Evolutionary conservation across 2,329 filamentous ascomycete genomes (phyloP).

Genomic region (Colletotrichum viniferum): DNA sequence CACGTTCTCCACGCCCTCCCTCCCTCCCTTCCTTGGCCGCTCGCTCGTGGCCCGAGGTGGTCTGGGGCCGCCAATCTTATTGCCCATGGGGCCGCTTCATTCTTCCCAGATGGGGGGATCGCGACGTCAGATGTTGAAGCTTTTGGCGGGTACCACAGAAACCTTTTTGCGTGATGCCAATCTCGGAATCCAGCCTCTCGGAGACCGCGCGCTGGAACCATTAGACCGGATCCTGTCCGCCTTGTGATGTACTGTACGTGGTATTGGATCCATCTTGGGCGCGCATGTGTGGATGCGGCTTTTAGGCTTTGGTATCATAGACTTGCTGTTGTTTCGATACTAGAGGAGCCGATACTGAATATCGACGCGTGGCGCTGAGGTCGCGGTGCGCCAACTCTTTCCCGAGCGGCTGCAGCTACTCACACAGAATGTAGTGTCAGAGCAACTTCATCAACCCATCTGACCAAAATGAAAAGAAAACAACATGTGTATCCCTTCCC

Average conservation of each 20-base stretch:
- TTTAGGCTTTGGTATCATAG: background rate
- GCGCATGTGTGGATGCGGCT: background rate
- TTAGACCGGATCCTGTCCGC: background rate
- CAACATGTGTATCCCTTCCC: background rate
- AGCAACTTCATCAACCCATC: background rate
- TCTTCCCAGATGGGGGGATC: background rate
- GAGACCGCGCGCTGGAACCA: background rate
- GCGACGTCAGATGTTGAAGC: background rate
- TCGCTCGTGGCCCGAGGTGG: background rate
- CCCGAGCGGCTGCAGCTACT: conserved; percentile 10
- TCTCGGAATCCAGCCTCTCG: background rate
- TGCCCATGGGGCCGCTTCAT: background rate
- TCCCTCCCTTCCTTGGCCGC: background rate
- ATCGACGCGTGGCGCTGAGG: conserved; percentile 16
- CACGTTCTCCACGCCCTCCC: background rate
- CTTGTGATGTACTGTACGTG: background rate
- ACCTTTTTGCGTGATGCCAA: background rate
- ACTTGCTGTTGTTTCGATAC: conserved; percentile 1
- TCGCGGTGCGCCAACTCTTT: conserved; percentile 15
- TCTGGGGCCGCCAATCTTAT: background rate
- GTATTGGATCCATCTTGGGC: background rate
- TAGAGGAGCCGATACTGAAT: conserved; percentile 3
- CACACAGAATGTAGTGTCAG: conserved; percentile 2
- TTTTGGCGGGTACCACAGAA: background rate
- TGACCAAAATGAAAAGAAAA: background rate